These are phyloP conservation scores for Coniferiporia weirii DNA, from an alignment of 1,284 basidiomycete species.

Conservation along the genomic window DNA sequence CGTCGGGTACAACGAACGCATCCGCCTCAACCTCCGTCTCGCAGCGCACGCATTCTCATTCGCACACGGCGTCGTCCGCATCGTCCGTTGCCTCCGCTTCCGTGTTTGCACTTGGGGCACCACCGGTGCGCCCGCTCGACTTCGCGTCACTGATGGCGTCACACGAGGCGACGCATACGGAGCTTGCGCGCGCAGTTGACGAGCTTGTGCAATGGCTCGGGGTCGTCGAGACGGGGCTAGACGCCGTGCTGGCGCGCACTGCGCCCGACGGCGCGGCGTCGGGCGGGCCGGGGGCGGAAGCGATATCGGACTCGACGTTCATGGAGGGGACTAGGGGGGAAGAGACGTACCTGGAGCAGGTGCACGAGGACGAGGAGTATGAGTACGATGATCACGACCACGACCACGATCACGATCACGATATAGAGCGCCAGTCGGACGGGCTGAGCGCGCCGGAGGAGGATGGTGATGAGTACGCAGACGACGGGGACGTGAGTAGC, in stretches of 20 bases:
- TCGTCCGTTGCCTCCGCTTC: conserved; percentile 14
- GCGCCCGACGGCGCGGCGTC: conserved; percentile 35
- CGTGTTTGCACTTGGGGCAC: conserved; percentile 22
- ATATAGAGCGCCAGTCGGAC: background rate
- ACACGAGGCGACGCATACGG: conserved; percentile 61
- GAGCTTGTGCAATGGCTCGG: conserved; percentile 80
- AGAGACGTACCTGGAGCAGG: conserved; percentile 2
- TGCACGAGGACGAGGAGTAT: conserved; percentile 4
- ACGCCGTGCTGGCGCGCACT: conserved; percentile 53
- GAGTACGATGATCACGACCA: background rate
- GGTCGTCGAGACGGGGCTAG: conserved; percentile 68
- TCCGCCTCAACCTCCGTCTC: background rate
- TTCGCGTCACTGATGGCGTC: conserved; percentile 55
- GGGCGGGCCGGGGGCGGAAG: conserved; percentile 41
- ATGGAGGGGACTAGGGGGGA: background rate
- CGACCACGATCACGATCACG: background rate
- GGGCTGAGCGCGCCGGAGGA: background rate
- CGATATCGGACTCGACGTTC: conserved; percentile 20
- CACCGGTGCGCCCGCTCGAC: conserved; percentile 62
- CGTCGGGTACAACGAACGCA: background rate
- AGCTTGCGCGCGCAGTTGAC: conserved; percentile 73
- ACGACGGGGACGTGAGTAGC: background rate
- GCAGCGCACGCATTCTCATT: background rate
- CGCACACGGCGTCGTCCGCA: conserved; percentile 5
- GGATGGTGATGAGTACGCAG: background rate